Evolutionary conservation across 352 stramenopile genomes (phyloP).

Genomic region (Pythium vanterpoolii): DNA sequence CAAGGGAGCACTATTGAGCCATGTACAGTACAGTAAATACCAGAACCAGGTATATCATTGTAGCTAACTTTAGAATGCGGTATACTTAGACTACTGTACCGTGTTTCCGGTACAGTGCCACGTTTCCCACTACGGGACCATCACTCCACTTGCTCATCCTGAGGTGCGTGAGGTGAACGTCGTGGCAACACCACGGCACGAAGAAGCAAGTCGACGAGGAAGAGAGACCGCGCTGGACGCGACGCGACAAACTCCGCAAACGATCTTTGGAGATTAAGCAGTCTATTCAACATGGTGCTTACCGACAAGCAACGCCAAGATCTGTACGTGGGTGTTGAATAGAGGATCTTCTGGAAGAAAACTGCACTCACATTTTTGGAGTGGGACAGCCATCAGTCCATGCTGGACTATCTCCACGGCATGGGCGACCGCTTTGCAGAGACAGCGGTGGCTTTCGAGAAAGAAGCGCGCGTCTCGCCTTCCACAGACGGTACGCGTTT

Average conservation of each 20-base stretch:
- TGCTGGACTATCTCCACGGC: slow-evolving; percentile 95
- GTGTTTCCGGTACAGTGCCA: slow-evolving; percentile 3
- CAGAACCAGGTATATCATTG: slow-evolving; percentile 23
- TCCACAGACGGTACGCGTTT: slow-evolving; percentile 44
- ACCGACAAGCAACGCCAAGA: slow-evolving; percentile 95
- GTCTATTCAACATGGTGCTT: slow-evolving; percentile 82
- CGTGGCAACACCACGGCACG: slow-evolving; percentile 4
- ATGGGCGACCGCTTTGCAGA: slow-evolving; percentile 87
- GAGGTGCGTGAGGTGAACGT: slow-evolving; percentile 10
- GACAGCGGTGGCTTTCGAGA: slow-evolving; percentile 83
- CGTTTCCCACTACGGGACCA: slow-evolving; percentile 7
- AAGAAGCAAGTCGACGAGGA: background rate
- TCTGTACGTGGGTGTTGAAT: slow-evolving; percentile 56
- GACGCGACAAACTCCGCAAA: background rate
- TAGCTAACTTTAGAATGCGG: slow-evolving; percentile 16
- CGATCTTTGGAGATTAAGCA: too few species aligned
- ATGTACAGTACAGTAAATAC: background rate
- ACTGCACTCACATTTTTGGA: background rate
- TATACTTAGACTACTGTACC: slow-evolving; percentile 14
- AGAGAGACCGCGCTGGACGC: background rate
- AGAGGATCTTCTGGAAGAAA: too few species aligned
- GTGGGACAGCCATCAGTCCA: slow-evolving; percentile 80
- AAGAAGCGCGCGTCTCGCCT: slow-evolving; percentile 78
- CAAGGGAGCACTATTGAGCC: background rate
- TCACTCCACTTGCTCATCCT: slow-evolving; percentile 11